Percentiles rank a stretch among this genome's conserved stretches.
Evolutionary conservation across 106 monocot genomes (phyloP).

Genomic region (Dendrobium nobile): DNA sequence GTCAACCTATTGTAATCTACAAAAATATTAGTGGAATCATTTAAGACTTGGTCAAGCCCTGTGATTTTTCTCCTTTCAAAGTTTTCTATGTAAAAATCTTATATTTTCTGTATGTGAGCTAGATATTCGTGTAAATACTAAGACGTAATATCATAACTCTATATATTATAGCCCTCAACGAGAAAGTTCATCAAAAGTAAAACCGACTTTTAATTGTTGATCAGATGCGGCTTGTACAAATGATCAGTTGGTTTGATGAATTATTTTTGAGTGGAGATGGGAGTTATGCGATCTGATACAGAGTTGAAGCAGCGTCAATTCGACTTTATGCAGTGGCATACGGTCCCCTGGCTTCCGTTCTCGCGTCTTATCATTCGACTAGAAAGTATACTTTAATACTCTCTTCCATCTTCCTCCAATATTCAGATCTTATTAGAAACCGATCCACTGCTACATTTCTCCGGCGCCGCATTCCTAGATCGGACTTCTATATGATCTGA

Average conservation of each 20-base stretch:
- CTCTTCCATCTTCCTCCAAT: not conserved
- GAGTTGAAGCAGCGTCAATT: not conserved
- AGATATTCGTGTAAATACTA: too few species aligned
- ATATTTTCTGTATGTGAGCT: too few species aligned
- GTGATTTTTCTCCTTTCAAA: too few species aligned
- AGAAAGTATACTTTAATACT: not conserved
- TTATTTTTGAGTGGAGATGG: not conserved
- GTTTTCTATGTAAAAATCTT: too few species aligned
- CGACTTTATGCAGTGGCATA: not conserved
- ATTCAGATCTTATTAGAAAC: constrained; percentile 5
- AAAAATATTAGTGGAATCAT: too few species aligned
- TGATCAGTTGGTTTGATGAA: not conserved
- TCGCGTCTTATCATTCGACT: not conserved
- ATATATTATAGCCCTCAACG: too few species aligned
- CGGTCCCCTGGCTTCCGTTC: too few species aligned
- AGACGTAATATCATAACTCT: too few species aligned
- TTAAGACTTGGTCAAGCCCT: too few species aligned
- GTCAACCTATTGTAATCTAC: too few species aligned
- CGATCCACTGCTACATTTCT: not conserved
- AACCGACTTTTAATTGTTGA: too few species aligned
- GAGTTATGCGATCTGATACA: not conserved
- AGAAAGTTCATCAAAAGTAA: too few species aligned
- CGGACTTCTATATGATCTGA: not conserved
- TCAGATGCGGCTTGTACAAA: not conserved
- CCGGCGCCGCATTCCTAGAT: not conserved